Evolutionary conservation across 1,284 basidiomycete genomes (phyloP).

Genomic region (Tetrapyrgos nigripes): DNA sequence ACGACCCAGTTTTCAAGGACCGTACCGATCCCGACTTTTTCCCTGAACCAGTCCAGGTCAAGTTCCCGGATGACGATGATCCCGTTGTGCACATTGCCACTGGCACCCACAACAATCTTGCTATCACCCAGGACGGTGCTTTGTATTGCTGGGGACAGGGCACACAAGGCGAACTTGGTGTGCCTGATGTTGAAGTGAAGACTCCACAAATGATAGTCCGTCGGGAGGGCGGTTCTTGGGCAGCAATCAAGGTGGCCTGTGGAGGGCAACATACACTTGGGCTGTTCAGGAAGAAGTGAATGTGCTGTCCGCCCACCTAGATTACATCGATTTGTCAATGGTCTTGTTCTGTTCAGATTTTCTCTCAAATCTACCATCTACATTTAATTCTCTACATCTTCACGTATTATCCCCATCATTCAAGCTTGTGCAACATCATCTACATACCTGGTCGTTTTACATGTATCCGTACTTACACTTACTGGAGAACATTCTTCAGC

Average conservation of each 20-base stretch:
- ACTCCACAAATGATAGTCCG: conserved; percentile 72
- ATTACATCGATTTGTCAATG: conserved; percentile 84
- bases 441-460: background rate
- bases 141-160: conserved; percentile 91
- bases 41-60: conserved; percentile 68
- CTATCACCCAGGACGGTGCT: conserved; percentile 78
- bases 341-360: conserved; percentile 50
- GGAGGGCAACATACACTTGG: conserved; percentile 78
- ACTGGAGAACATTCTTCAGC: background rate
- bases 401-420: background rate
- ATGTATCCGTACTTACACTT: background rate
- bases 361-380: background rate
- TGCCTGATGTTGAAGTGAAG: conserved; percentile 61
- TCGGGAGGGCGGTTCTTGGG: conserved; percentile 70
- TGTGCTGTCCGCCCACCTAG: background rate
- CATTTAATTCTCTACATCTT: background rate
- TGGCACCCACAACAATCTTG: conserved; percentile 86
- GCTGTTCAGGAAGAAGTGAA: conserved; percentile 63
- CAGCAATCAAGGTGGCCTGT: conserved; percentile 64
- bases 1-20: conserved; percentile 61
- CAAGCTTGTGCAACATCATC: background rate
- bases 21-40: conserved; percentile 59
- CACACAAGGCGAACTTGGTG: conserved; percentile 73
- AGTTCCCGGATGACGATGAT: conserved; percentile 75
- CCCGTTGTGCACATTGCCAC: conserved; percentile 78